Evolutionary conservation across 2,329 filamentous ascomycete species (phyloP).

Genomic region (Colletotrichum tamarilloi): DNA sequence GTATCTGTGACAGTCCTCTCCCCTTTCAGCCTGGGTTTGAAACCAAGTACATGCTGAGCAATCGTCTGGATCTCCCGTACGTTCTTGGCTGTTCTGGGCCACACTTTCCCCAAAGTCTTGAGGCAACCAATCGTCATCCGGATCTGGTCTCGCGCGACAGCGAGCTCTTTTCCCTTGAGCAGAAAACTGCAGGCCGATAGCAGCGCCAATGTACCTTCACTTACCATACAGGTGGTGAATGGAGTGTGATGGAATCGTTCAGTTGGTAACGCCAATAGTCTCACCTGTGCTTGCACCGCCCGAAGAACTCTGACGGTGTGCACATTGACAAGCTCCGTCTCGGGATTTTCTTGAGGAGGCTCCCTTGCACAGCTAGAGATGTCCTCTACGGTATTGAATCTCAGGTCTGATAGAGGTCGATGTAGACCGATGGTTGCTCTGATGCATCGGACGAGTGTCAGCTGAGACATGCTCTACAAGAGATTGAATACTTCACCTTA

Average conservation of each 20-base stretch:
- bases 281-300: conserved; percentile 51
- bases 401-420: conserved; percentile 51
- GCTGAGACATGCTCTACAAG: neutral
- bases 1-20: neutral
- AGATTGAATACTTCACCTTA: conserved; percentile 23
- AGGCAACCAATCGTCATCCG: conserved; percentile 54
- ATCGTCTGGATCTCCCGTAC: conserved; percentile 53
- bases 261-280: conserved; percentile 49
- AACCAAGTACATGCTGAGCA: conserved; percentile 44
- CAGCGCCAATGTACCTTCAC: conserved; percentile 48
- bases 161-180: conserved; percentile 45
- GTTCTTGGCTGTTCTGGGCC: conserved; percentile 49
- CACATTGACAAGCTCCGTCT: conserved; percentile 45
- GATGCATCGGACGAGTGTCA: too few species aligned
- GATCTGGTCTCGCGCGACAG: conserved; percentile 52
- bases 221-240: conserved; percentile 54
- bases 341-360: conserved; percentile 33
- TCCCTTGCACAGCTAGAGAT: conserved; percentile 50
- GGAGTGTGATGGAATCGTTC: conserved; percentile 49
- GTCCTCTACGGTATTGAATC: conserved; percentile 50
- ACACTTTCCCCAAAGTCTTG: conserved; percentile 48
- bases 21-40: neutral
- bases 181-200: conserved; percentile 51
- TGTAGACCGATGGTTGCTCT: conserved; percentile 50
- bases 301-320: conserved; percentile 52